phyloP scores from a whole-genome alignment of 208 protist species.

The Trypanosoma avium region DNA sequence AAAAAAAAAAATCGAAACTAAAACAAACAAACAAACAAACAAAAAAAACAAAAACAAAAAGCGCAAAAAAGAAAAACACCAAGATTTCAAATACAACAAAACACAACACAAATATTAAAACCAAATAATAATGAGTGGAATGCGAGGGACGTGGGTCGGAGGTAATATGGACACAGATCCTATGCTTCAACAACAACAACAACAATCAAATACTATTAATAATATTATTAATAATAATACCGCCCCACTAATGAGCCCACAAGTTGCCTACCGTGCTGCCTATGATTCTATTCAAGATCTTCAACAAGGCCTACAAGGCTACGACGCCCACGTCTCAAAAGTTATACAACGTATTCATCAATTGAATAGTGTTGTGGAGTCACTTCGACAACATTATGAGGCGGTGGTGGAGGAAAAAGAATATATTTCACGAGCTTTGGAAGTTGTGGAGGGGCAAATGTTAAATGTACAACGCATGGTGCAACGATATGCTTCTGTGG shows the following conservation, averaged over 20 bases:
- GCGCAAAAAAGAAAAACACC: neutral
- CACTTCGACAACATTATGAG: conserved; percentile 62
- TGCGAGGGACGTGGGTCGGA: neutral
- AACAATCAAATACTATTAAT: neutral
- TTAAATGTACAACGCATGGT: conserved; percentile 57
- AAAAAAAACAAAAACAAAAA: neutral
- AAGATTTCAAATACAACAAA: neutral
- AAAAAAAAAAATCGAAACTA: neutral
- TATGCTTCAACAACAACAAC: no score
- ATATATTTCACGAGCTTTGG: conserved; percentile 40
- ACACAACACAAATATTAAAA: neutral
- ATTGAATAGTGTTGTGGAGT: conserved; percentile 41
- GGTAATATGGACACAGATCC: no score
- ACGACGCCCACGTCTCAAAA: conserved; percentile 43
- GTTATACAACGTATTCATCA: conserved; percentile 45
- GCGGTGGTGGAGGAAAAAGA: conserved; percentile 54
- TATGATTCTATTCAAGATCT: conserved; percentile 36
- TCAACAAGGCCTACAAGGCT: conserved; percentile 40
- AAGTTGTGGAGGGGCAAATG: conserved; percentile 52
- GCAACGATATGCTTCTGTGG: conserved; percentile 64
- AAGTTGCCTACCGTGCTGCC: conserved; percentile 45
- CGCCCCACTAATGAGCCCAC: conserved; percentile 31
- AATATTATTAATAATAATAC: neutral
- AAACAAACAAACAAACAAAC: neutral
- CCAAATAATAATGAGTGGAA: conserved; percentile 1